Base-by-base conservation (phyloP, 805 yeast species). In the Phaffomyces thermotolerans region DNA sequence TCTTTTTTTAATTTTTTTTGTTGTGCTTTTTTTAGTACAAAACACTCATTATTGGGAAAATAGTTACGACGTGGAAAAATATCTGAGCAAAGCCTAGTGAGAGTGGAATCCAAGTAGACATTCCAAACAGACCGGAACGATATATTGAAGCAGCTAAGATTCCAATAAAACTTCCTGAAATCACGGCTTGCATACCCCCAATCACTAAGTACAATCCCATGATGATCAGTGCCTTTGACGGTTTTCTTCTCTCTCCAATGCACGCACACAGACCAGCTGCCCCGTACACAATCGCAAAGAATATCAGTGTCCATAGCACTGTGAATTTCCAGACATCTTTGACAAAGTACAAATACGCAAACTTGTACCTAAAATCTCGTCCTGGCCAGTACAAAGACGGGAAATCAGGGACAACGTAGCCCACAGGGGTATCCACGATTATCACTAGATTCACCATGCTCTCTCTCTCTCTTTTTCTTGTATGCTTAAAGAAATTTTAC, bases 21-120 rank as follows among this genome's bases (percentile, higher is more conserved):
- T 25, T 25, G 8, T 25, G 8, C 8, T 25, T 25, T 12, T 27
- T 43, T 55, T 59, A 76, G 40, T 71, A 60, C 9, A 75, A 56
- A 1, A 65, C 66, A 14, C 76, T 62, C 37, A 75, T 74, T 47
- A 78, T 71, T 45, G 84, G 77, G 58, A 84, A 87, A 6, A 85
- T 73, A 8, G 81, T 73, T 30, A 82, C 68, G 31, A 87, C 71
- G 57, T 84, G 78, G 60, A 76, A 84, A 36, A 88, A 57, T 6
- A 85, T 71, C 52, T 79, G 80, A 5, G 84, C 74, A 3, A 84
- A 62, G 0, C 80, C 95, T 78, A 90, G 86, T 43, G 84, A 75
- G 51, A 91, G 73, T 0, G 99, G 98, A 8, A 91, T 78, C 99
- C 99, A 91, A 0, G 97, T 86, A 12, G 95, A 82, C 95, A 93